Evolutionary conservation across 2,329 filamentous ascomycete genomes (phyloP), one percentile per base, ranked within the genome.

Genomic region (Sphaerostilbella broomeana): DNA sequence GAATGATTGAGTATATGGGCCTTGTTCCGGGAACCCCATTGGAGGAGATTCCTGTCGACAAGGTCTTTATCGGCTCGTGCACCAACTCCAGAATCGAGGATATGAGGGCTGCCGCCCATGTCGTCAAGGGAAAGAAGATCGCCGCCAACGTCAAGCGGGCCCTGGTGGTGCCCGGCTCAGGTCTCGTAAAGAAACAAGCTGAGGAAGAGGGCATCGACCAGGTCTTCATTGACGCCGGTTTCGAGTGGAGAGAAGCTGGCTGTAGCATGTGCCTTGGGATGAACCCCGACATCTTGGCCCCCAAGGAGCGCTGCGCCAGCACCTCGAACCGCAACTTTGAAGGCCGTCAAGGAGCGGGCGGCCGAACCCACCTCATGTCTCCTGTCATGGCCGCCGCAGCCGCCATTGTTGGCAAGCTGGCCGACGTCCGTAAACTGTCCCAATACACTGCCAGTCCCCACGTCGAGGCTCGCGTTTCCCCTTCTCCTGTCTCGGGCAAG

Each of bases 201-300:
- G 90, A 98, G 65, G 70, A 77, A 3, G 92, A 97, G 64, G 90
- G 90, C 38, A 79, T 98, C 4, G 86, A 97, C 66, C 86, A 88
- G 70, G 84, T 95, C 58, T 97, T 98, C 64, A 58, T 69, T 7
- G 86, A 94, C 46, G 89, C 92, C 34, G 92, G 92, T 6, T 97
- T 97, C 51, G 90, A 97, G 62, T 97, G 90, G 90, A 80, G 92
- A 59, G 92, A 98, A 69, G 92, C 92, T 50, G 92, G 92, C 35
- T 98, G 92, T 76, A 94, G 86, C 47, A 98, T 98, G 92, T 97
- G 92, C 61, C 75, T 98, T 40, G 92, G 92, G 60, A 98, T 98
- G 90, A 98, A 98, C 71, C 90, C 92, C 0, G 92, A 98, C 61
- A 97, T 98, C 48, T 76, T 97, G 32, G 80, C 88, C 2, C 89